Percentiles rank a stretch among this genome's conserved stretches.
These are phyloP conservation scores for Lepidium didymum DNA, from an alignment of 345 rosid genomes.

Conservation along the genomic window DNA sequence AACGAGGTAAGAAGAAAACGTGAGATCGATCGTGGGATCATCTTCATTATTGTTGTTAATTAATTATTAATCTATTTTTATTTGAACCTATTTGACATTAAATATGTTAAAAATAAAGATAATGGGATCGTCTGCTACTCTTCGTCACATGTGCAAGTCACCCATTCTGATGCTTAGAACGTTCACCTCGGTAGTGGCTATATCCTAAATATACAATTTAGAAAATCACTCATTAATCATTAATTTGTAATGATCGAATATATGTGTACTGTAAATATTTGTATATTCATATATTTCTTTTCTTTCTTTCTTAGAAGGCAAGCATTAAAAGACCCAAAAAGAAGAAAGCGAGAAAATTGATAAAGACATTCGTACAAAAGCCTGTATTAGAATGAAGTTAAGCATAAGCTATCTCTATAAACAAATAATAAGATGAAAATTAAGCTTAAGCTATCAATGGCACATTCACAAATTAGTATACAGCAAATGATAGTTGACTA, in stretches of 20 bases:
- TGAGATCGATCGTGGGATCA: conserved; percentile 18
- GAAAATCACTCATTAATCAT: neutral
- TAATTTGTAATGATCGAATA: neutral
- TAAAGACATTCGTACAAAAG: conserved; percentile 30
- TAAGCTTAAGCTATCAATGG: conserved; percentile 4
- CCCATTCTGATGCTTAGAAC: conserved; percentile 17
- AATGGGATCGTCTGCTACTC: conserved; percentile 4
- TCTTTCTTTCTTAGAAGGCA: conserved; percentile 25
- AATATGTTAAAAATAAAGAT: neutral
- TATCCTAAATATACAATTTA: neutral
- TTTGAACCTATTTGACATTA: conserved; percentile 25
- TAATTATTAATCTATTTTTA: neutral
- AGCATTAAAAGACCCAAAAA: conserved; percentile 27
- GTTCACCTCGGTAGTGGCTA: conserved; percentile 20
- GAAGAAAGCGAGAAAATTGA: neutral
- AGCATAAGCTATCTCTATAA: conserved; percentile 6
- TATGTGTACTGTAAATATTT: too few species aligned
- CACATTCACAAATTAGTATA: conserved; percentile 17
- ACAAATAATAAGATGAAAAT: neutral
- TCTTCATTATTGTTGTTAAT: conserved; percentile 3
- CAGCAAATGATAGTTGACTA: conserved; percentile 29
- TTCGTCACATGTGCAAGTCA: conserved; percentile 24
- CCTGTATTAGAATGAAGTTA: conserved; percentile 28
- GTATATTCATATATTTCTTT: neutral
- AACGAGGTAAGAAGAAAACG: conserved; percentile 5